Conservation (phyloP, 768 basidiomycete genomes). For the Boletus rufocinnamomeus region DNA sequence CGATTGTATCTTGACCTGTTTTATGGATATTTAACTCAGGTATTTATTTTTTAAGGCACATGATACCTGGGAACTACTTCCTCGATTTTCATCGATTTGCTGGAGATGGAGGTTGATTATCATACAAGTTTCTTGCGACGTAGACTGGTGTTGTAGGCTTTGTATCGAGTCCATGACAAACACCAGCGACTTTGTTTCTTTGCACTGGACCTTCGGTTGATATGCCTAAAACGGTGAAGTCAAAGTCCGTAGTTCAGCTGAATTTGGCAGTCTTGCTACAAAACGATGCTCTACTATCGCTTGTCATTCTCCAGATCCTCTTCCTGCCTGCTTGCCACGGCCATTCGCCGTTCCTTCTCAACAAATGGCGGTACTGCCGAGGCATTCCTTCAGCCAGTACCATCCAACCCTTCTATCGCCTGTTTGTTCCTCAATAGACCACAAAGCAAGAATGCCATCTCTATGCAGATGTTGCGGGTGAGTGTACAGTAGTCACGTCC, state of each 20-base stretch:
- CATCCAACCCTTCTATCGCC: constrained; percentile 62
- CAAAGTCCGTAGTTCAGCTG: neutral
- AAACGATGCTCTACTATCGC: constrained; percentile 9
- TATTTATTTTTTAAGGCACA: constrained; percentile 1
- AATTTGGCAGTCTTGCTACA: neutral
- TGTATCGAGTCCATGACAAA: constrained; percentile 1
- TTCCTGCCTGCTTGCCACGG: neutral
- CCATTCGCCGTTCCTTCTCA: constrained; percentile 23
- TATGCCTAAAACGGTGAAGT: no score
- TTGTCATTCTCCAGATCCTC: neutral
- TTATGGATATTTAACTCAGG: constrained; percentile 27
- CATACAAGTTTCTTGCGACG: constrained; percentile 2
- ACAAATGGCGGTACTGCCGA: constrained; percentile 26
- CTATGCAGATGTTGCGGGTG: constrained; percentile 68
- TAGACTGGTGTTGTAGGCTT: constrained; percentile 6
- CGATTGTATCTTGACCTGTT: constrained; percentile 3
- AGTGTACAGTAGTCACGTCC: constrained; percentile 6
- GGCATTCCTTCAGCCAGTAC: constrained; percentile 51
- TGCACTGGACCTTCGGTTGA: neutral
- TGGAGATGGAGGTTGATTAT: constrained; percentile 4
- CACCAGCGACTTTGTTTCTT: constrained; percentile 4
- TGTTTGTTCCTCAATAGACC: constrained; percentile 82
- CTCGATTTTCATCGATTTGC: constrained; percentile 10
- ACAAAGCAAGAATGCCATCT: constrained; percentile 86
- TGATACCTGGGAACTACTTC: constrained; percentile 6